Evolutionary conservation across 73 alveolate species (phyloP).

Genomic region (Symbiodinium natans): DNA sequence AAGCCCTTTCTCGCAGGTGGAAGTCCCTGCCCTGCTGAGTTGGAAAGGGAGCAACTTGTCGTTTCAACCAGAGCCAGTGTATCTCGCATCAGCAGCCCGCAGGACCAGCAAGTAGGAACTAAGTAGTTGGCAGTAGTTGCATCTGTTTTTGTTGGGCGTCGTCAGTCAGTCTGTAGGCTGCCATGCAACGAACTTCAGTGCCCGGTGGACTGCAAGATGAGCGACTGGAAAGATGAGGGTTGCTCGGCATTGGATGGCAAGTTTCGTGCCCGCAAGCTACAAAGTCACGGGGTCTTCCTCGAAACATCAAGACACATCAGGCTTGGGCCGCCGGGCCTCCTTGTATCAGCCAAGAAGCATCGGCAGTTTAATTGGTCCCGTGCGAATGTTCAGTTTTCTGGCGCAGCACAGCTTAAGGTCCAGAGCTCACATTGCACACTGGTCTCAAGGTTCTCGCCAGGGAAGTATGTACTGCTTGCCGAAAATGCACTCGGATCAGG

Average conservation of each 20-base stretch:
- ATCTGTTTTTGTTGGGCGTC: background rate
- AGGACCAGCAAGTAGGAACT: too few species aligned
- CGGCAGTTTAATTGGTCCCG: too few species aligned
- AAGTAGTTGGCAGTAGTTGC: background rate
- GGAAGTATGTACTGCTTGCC: too few species aligned
- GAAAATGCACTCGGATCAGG: too few species aligned
- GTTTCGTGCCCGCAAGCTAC: background rate
- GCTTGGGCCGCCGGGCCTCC: too few species aligned
- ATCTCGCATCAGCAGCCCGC: too few species aligned
- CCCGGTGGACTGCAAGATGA: slow-evolving; percentile 65
- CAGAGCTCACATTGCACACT: too few species aligned
- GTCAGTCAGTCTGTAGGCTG: background rate
- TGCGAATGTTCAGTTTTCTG: too few species aligned
- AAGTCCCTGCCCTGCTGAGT: slow-evolving; percentile 25
- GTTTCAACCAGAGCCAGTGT: too few species aligned
- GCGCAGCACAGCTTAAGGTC: too few species aligned
- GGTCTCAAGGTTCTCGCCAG: too few species aligned
- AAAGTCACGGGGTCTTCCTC: background rate
- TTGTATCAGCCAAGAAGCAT: too few species aligned
- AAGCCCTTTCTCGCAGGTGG: slow-evolving; percentile 8
- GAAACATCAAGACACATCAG: background rate
- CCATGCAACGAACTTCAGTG: slow-evolving; percentile 35
- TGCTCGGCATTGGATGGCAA: background rate
- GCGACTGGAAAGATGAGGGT: slow-evolving; percentile 40
- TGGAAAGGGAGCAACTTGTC: background rate